Conservation (phyloP, 129 eudicot genomes). For the Flaveria robusta region DNA sequence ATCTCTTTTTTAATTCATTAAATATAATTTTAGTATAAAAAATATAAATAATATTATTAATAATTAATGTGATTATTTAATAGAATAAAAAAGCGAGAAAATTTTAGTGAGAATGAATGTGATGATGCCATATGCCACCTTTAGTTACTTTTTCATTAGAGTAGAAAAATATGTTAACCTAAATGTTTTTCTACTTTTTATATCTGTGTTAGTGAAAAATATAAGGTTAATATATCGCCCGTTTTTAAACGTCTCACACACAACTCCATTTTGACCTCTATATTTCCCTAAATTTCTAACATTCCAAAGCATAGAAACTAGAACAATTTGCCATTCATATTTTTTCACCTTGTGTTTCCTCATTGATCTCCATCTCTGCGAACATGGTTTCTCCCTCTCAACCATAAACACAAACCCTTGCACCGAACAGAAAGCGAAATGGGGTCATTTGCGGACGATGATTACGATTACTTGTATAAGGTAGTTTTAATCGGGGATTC, state of each 20-base stretch:
- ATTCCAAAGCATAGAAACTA: slow-evolving; percentile 15
- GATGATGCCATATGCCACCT: too few relatives aligned
- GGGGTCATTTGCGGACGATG: slow-evolving; percentile 36
- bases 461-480: slow-evolving; percentile 41
- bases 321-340: slow-evolving; percentile 1
- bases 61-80: too few relatives aligned
- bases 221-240: too few relatives aligned
- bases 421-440: slow-evolving; percentile 27
- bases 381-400: slow-evolving; percentile 9
- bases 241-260: neutral
- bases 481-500: slow-evolving; percentile 40
- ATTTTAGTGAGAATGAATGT: too few relatives aligned
- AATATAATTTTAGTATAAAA: too few relatives aligned
- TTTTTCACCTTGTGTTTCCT: slow-evolving; percentile 2
- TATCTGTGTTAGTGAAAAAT: too few relatives aligned
- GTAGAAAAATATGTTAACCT: too few relatives aligned
- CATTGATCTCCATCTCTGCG: slow-evolving; percentile 15
- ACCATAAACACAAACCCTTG: slow-evolving; percentile 26
- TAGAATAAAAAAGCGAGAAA: too few relatives aligned
- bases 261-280: slow-evolving; percentile 25
- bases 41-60: too few relatives aligned
- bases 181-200: too few relatives aligned
- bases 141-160: too few relatives aligned
- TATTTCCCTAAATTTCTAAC: slow-evolving; percentile 22
- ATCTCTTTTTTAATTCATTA: too few relatives aligned